Evolutionary conservation across 495 filamentous ascomycete species (phyloP), one percentile per base, ranked within the genome.

Genomic region (Hyaloscypha hepaticicola): DNA sequence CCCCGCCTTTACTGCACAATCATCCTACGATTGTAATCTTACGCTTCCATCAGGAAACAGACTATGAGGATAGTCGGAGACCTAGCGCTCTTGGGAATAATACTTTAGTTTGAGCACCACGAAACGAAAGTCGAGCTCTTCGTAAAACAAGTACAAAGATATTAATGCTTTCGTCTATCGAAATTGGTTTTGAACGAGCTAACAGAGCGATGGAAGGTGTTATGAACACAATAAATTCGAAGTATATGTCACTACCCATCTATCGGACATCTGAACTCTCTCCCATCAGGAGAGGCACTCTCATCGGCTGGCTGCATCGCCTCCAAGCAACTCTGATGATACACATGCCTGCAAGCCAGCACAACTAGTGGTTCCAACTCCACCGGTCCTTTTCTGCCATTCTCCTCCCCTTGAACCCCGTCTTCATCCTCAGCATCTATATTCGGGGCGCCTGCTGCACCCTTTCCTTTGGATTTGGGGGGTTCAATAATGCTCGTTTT

Each of bases 301-400:
- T 60, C 58, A 16, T 77, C 72, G 50, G 81, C 79, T 25, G 66
- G 75, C 69, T 82, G 79, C 66, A 86, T 60, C 55, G 76, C 76
- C 55, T 88, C 86, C 60, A 88, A 71, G 73, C 86, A 88, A 24
- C 68, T 76, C 65, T 83, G 79, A 68, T 88, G 86, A 69, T 86
- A 88, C 34, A 88, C 79, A 69, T 88, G 86, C 51, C 83, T 78
- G 70, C 86, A 88, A 48, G 82, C 82, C 45, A 88, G 74, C 61
- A 88, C 74, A 0, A 88, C 79, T 33, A 88, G 70, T 50, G 83
- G 77, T 14, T 79, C 80, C 27, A 84, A 72, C 19, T 72, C 72
- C 41, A 61, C 60, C 26, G 66, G 61, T 16, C 28, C 48, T 50
- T n/a, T 61, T 24, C 24, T 14, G 26, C 48, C 66, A 29, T 16